These are phyloP conservation scores for Fagus crenata DNA, from an alignment of 306 rosid species.

Conservation along the genomic window DNA sequence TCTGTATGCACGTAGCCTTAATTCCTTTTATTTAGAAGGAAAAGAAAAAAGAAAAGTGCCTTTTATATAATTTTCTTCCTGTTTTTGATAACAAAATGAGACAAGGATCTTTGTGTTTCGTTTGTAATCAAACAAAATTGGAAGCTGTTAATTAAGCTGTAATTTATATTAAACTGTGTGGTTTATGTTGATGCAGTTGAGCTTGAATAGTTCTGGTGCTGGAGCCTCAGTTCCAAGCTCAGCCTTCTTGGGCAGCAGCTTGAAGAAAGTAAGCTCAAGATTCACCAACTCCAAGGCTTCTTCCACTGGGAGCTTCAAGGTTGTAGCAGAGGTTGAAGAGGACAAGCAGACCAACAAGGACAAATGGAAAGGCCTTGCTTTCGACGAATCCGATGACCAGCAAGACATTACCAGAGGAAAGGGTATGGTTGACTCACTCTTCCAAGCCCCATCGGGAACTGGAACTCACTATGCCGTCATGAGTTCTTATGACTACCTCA, in stretches of 20 bases:
- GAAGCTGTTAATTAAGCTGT: background rate
- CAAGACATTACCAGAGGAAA: slow-evolving; percentile 97
- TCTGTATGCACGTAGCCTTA: background rate
- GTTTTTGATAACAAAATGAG: background rate
- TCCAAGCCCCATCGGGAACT: slow-evolving; percentile 59
- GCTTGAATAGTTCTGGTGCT: slow-evolving; percentile 59
- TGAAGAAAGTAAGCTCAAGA: slow-evolving; percentile 73
- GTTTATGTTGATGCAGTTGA: slow-evolving; percentile 49
- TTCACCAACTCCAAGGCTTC: slow-evolving; percentile 45
- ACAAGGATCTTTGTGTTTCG: background rate
- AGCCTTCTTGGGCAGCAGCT: slow-evolving; percentile 66
- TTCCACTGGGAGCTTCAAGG: slow-evolving; percentile 54
- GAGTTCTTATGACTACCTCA: slow-evolving; percentile 87
- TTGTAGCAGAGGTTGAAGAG: slow-evolving; percentile 55
- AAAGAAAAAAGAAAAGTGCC: background rate
- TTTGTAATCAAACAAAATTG: background rate
- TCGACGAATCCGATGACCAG: slow-evolving; percentile 78
- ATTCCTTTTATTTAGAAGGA: background rate
- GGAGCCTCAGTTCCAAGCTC: slow-evolving; percentile 63
- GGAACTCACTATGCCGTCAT: slow-evolving; percentile 84
- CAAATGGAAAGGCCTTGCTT: slow-evolving; percentile 72
- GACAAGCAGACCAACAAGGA: slow-evolving; percentile 54
- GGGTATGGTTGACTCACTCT: slow-evolving; percentile 84
- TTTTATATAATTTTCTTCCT: background rate
- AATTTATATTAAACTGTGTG: background rate